Percentiles rank a stretch among this genome's conserved stretches.
Evolutionary conservation across 495 filamentous ascomycete species (phyloP).

Genomic region (Neurospora intermedia): DNA sequence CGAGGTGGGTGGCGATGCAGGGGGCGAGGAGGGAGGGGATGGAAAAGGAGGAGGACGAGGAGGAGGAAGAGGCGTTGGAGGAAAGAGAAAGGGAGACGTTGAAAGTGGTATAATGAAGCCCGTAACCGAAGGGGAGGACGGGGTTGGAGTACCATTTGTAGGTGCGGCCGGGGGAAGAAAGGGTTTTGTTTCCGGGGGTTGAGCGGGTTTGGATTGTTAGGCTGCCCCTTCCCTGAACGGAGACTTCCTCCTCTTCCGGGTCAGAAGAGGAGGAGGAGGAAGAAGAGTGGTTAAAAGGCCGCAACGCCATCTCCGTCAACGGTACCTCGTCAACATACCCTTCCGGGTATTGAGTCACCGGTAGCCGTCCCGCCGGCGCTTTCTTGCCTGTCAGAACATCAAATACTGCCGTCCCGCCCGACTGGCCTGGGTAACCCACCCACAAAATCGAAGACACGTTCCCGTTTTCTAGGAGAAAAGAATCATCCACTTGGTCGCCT

Average conservation of each 20-base stretch:
- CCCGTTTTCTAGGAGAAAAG: conserved; percentile 32
- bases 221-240: not conserved
- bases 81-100: conserved; percentile 28
- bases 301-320: conserved; percentile 31
- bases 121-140: conserved; percentile 36
- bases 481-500: conserved; percentile 44
- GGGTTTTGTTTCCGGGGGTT: not conserved
- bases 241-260: not conserved
- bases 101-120: conserved; percentile 34
- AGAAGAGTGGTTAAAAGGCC: conserved; percentile 6
- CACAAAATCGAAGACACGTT: conserved; percentile 43
- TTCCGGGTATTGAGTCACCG: conserved; percentile 41
- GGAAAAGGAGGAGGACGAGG: conserved; percentile 7
- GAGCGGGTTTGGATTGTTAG: not conserved
- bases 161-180: conserved; percentile 27
- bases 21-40: conserved; percentile 16
- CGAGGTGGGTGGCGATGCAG: conserved; percentile 18
- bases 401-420: conserved; percentile 38
- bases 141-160: conserved; percentile 31
- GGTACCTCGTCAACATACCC: conserved; percentile 26
- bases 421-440: conserved; percentile 42
- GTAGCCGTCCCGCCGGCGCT: conserved; percentile 46
- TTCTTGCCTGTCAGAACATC: conserved; percentile 39
- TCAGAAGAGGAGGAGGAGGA: not conserved
- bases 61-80: conserved; percentile 13